These are phyloP conservation scores for Aspergillus fumigatiaffinis DNA, from an alignment of 2,329 filamentous ascomycete species.

Conservation along the genomic window DNA sequence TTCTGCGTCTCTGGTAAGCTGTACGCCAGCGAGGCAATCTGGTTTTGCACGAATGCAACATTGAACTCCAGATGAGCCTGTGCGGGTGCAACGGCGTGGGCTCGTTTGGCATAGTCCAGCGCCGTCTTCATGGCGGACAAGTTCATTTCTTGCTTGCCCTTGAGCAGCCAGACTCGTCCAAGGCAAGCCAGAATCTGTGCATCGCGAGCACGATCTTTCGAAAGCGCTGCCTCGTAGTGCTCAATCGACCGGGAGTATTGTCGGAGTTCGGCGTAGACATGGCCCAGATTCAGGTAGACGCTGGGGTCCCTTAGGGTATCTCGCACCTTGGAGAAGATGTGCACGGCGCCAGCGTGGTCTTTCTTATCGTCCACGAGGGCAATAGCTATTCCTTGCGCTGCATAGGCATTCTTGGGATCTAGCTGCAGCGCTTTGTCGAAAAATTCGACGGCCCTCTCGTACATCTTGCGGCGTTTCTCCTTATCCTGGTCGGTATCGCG, in stretches of 20 bases:
- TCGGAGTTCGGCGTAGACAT: constrained; percentile 84
- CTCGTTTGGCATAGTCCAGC: constrained; percentile 61
- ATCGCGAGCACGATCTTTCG: constrained; percentile 74
- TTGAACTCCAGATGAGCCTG: constrained; percentile 96
- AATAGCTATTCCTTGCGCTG: constrained; percentile 92
- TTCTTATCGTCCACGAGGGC: constrained; percentile 92
- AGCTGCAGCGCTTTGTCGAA: constrained; percentile 95
- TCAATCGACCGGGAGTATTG: constrained; percentile 92
- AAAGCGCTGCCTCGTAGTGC: constrained; percentile 80
- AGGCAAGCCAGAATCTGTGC: constrained; percentile 78
- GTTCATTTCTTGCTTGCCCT: constrained; percentile 66
- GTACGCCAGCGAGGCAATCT: constrained; percentile 79
- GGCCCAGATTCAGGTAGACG: constrained; percentile 88
- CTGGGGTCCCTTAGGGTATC: constrained; percentile 86
- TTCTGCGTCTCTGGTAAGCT: constrained; percentile 70
- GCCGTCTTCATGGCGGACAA: constrained; percentile 61
- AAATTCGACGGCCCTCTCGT: constrained; percentile 92
- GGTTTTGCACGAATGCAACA: constrained; percentile 94
- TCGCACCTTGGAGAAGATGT: constrained; percentile 84
- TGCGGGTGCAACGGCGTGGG: constrained; percentile 72
- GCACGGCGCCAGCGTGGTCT: constrained; percentile 74
- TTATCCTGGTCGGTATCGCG: constrained; percentile 85
- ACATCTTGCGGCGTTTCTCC: constrained; percentile 81
- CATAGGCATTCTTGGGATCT: constrained; percentile 93
- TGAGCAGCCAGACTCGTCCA: constrained; percentile 80